phyloP scores from a whole-genome alignment of 257 asterid species.

The Solanum medicagineum region DNA sequence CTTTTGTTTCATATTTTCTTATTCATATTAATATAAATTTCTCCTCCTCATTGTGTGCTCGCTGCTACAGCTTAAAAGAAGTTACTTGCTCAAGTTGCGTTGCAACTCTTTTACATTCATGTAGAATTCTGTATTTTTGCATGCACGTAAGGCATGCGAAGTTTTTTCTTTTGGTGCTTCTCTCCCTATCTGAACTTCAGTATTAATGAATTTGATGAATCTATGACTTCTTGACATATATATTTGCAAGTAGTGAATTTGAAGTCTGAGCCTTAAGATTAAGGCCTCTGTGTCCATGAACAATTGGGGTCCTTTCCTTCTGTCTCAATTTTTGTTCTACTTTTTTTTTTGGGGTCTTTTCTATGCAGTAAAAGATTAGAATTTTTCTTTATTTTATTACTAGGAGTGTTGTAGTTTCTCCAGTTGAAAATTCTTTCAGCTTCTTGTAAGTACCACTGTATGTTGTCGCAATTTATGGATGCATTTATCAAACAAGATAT shows the following conservation, averaged over 20 bases:
- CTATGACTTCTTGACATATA: background rate
- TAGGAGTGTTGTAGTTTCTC: background rate
- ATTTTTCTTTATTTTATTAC: background rate
- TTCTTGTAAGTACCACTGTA: background rate
- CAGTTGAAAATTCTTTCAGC: background rate
- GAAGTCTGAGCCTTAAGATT: background rate
- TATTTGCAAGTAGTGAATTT: background rate
- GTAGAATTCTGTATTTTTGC: background rate
- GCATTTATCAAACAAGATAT: background rate
- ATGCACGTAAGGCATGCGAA: background rate
- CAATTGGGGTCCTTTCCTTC: background rate
- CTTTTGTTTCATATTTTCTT: background rate
- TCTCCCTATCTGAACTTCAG: background rate
- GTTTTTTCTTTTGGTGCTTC: background rate
- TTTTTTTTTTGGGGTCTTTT: background rate
- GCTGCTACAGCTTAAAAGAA: background rate
- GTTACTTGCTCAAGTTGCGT: background rate
- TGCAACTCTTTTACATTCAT: background rate
- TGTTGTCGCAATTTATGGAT: background rate
- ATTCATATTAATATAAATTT: background rate
- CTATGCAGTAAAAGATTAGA: background rate
- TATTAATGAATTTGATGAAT: background rate
- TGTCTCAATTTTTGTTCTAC: background rate
- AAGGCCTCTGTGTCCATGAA: background rate
- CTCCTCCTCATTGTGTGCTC: background rate